Conservation (phyloP, 208 protist genomes). For the Willaertia magna region DNA sequence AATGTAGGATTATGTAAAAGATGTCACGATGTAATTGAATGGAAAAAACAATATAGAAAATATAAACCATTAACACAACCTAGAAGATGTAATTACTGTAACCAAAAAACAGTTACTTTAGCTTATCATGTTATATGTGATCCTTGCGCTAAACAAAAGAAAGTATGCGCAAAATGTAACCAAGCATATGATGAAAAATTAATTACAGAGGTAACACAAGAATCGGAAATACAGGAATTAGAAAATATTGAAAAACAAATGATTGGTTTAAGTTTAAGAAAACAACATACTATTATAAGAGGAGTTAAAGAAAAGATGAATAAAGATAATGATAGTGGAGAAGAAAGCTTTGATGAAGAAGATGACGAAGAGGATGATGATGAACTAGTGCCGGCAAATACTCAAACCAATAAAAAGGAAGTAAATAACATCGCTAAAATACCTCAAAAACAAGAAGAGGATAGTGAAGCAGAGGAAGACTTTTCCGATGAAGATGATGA, state of each 20-base stretch:
- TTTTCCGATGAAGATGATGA: not conserved
- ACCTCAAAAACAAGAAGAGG: not conserved
- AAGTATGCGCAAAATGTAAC: constrained; percentile 1
- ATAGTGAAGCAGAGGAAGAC: not conserved
- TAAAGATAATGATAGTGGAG: not conserved
- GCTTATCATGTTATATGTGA: constrained; percentile 10
- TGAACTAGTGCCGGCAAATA: too few species aligned
- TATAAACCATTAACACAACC: constrained; percentile 6
- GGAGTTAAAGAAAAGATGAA: not conserved
- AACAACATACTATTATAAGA: not conserved
- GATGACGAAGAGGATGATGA: not conserved
- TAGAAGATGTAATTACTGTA: constrained; percentile 4
- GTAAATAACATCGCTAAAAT: not conserved
- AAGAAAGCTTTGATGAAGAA: not conserved
- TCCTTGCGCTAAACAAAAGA: not conserved
- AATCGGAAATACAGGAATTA: not conserved
- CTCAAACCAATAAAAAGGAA: not conserved
- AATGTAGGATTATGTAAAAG: constrained; percentile 5
- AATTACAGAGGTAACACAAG: not conserved
- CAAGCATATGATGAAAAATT: not conserved
- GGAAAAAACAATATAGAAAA: constrained; percentile 6
- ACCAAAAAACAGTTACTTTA: not conserved
- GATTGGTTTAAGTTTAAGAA: not conserved
- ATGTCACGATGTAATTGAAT: constrained; percentile 15
- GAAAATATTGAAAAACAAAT: not conserved